phyloP scores from a whole-genome alignment of 78 protist species.

The Reticulomyxa filosa region DNA sequence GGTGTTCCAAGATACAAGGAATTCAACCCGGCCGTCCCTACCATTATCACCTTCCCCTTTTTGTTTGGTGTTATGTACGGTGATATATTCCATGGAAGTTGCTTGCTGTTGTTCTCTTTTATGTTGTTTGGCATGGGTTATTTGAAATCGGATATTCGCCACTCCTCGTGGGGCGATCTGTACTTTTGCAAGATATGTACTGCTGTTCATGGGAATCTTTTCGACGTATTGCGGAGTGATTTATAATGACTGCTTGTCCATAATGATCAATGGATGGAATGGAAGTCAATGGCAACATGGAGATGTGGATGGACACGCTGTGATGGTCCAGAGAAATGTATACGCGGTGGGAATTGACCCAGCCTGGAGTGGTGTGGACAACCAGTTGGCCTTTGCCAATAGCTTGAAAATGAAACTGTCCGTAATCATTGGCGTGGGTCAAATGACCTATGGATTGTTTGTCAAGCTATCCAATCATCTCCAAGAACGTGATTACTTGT shows the following conservation, averaged over 20 bases:
- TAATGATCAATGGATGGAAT: conserved; percentile 24
- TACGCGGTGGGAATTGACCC: conserved; percentile 90
- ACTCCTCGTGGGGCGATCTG: too few species aligned
- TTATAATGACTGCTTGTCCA: conserved; percentile 85
- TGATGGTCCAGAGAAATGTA: too few species aligned
- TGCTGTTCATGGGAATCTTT: conserved; percentile 82
- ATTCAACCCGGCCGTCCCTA: conserved; percentile 43
- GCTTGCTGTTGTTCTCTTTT: background rate
- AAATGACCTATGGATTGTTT: conserved; percentile 77
- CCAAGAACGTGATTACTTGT: background rate
- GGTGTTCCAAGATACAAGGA: conserved; percentile 88
- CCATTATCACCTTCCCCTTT: conserved; percentile 97
- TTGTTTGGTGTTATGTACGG: conserved; percentile 99
- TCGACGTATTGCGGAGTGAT: conserved; percentile 81
- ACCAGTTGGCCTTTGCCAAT: conserved; percentile 74
- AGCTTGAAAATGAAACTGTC: conserved; percentile 97
- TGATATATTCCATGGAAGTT: conserved; percentile 92
- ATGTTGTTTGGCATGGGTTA: too few species aligned
- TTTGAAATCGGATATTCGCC: too few species aligned
- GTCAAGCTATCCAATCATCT: too few species aligned
- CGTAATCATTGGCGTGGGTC: conserved; percentile 75
- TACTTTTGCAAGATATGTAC: conserved; percentile 92
- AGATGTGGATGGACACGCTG: too few species aligned
- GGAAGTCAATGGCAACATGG: conserved; percentile 6
- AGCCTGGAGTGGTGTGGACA: conserved; percentile 47